These are phyloP conservation scores for Xylariaceae sp. DNA, from an alignment of 2,329 filamentous ascomycete species.

Conservation along the genomic window DNA sequence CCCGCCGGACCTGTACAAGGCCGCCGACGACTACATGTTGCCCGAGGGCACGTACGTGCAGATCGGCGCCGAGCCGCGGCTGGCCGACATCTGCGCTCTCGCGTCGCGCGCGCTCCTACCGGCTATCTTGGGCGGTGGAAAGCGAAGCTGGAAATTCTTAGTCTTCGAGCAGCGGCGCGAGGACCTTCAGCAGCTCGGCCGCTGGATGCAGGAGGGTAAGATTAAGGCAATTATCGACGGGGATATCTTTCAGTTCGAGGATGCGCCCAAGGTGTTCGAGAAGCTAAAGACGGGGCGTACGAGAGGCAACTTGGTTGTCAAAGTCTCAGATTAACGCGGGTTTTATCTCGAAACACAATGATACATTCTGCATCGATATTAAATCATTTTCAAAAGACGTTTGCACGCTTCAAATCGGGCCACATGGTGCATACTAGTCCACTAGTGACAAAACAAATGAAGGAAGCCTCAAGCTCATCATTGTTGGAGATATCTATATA, in stretches of 20 bases:
- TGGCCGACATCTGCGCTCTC: constrained; percentile 24
- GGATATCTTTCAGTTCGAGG: constrained; percentile 58
- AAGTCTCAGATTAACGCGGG: constrained; percentile 23
- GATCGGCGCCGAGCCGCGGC: constrained; percentile 49
- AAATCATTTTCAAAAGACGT: background rate
- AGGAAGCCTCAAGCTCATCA: background rate
- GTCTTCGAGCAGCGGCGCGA: constrained; percentile 46
- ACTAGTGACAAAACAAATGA: background rate
- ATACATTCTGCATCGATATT: background rate
- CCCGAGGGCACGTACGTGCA: constrained; percentile 58
- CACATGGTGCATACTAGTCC: background rate
- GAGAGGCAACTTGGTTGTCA: constrained; percentile 63
- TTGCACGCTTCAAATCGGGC: background rate
- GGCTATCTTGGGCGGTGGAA: constrained; percentile 47
- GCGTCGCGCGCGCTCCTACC: constrained; percentile 39
- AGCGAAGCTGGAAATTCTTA: constrained; percentile 49
- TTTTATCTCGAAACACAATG: background rate
- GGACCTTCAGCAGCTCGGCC: constrained; percentile 55
- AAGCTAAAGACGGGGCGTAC: constrained; percentile 61
- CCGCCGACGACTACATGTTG: constrained; percentile 56
- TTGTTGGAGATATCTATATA: background rate
- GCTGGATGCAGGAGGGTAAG: constrained; percentile 64
- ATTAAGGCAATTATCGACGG: constrained; percentile 60
- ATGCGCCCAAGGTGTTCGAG: constrained; percentile 62
- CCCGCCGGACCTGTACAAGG: constrained; percentile 57